A percentile compares a stretch with the other conserved stretches of the same genome.
phyloP scores from a whole-genome alignment of 1,139 yeast species.

The Wickerhamomyces sp. region DNA sequence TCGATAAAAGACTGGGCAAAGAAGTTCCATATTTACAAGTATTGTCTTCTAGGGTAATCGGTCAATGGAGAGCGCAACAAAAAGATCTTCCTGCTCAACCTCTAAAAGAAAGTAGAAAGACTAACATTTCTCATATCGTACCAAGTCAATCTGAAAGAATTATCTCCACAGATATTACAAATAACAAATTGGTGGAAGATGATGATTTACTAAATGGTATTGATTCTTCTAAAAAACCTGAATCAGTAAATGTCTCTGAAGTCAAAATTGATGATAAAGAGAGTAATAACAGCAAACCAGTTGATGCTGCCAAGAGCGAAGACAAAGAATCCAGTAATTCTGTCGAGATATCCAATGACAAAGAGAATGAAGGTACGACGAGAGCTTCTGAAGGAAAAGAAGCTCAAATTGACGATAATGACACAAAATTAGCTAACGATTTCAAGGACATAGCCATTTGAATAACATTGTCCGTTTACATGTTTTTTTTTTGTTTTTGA shows the following conservation, averaged over 20 bases:
- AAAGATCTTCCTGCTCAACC: constrained; percentile 4
- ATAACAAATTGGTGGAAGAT: constrained; percentile 4
- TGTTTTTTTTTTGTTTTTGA: constrained; percentile 1
- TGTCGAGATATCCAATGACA: constrained; percentile 3
- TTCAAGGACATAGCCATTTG: constrained; percentile 14
- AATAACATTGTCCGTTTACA: not conserved
- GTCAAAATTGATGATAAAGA: constrained; percentile 7
- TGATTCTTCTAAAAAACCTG: constrained; percentile 2
- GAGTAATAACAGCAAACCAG: not conserved
- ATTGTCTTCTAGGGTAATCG: constrained; percentile 40
- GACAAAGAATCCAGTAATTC: not conserved
- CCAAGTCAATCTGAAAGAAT: constrained; percentile 14
- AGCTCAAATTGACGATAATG: constrained; percentile 8
- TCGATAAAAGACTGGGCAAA: constrained; percentile 44
- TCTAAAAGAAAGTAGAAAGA: constrained; percentile 5
- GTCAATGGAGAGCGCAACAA: constrained; percentile 21
- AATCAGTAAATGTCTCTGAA: not conserved
- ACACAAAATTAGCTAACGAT: constrained; percentile 11
- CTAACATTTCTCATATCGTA: constrained; percentile 9
- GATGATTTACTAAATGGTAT: constrained; percentile 2
- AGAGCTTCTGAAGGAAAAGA: constrained; percentile 7
- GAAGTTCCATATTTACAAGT: constrained; percentile 65
- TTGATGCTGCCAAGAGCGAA: not conserved
- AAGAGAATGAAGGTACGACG: not conserved
- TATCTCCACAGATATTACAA: constrained; percentile 15